Evolutionary conservation across 805 yeast species (phyloP).

Genomic region (Scheffersomyces amazonensis): DNA sequence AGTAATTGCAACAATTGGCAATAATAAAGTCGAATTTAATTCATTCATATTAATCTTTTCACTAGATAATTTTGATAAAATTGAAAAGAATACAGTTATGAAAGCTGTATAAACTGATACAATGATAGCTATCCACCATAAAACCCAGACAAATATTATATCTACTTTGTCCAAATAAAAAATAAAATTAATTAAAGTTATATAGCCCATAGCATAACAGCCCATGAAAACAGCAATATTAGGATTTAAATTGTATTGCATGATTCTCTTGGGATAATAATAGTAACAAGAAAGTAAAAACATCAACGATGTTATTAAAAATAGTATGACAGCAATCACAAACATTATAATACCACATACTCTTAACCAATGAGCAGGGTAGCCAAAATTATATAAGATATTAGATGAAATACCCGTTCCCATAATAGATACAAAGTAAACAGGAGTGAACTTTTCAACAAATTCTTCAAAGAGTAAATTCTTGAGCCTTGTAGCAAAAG

Average conservation of each 20-base stretch:
- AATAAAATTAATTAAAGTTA: conserved; percentile 61
- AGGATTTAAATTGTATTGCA: conserved; percentile 28
- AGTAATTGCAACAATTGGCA: conserved; percentile 79
- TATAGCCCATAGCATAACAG: conserved; percentile 75
- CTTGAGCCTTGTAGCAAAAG: conserved; percentile 1
- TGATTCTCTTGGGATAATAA: conserved; percentile 26
- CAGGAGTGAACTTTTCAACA: conserved; percentile 36
- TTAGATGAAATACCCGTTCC: conserved; percentile 75
- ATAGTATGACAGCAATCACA: conserved; percentile 51
- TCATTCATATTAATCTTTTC: conserved; percentile 18
- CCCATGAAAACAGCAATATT: conserved; percentile 65
- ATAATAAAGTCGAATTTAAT: conserved; percentile 56
- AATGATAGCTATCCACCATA: conserved; percentile 73
- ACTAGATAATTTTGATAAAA: conserved; percentile 35
- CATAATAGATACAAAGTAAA: conserved; percentile 76
- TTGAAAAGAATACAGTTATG: conserved; percentile 52
- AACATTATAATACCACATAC: conserved; percentile 61
- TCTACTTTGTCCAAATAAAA: conserved; percentile 46
- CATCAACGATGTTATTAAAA: conserved; percentile 40
- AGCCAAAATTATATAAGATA: conserved; percentile 65
- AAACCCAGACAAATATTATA: conserved; percentile 37
- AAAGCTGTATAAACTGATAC: conserved; percentile 59
- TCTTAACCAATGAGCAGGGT: conserved; percentile 55
- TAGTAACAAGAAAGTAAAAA: conserved; percentile 38
- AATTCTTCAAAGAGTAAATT: conserved; percentile 4